Conservation (phyloP, 139 green algal genomes). For the Pleodorina starrii region DNA sequence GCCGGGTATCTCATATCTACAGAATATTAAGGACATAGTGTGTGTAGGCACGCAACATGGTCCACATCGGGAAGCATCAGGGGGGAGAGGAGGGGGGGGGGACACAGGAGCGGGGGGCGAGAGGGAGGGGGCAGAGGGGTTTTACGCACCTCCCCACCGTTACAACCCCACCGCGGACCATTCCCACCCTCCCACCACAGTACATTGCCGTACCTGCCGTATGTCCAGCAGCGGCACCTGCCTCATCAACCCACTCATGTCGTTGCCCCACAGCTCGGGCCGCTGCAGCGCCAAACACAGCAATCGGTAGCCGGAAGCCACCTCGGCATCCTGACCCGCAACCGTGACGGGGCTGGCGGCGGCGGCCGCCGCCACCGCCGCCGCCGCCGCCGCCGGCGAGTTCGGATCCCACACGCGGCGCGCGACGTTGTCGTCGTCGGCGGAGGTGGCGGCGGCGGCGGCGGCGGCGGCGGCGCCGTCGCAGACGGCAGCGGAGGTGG, state of each 20-base stretch:
- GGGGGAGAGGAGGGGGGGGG: no score
- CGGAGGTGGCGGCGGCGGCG: neutral
- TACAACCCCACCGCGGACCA: no score
- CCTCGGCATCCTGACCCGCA: conserved; percentile 8
- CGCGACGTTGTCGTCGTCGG: neutral
- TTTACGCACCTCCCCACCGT: no score
- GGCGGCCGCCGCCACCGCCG: conserved; percentile 18
- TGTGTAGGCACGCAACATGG: no score
- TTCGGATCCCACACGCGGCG: conserved; percentile 4
- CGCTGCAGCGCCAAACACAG: conserved; percentile 29
- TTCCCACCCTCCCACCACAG: neutral
- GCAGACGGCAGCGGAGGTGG: neutral
- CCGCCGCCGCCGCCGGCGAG: conserved; percentile 26
- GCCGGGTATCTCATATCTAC: no score
- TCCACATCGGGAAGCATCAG: no score
- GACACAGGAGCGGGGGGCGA: no score
- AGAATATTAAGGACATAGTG: no score
- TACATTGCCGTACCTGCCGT: conserved; percentile 10
- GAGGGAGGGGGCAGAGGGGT: no score
- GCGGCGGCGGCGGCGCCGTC: neutral
- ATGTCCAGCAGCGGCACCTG: conserved; percentile 36
- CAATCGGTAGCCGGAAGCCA: conserved; percentile 19
- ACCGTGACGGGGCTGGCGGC: neutral
- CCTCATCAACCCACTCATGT: conserved; percentile 19
- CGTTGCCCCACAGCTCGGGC: conserved; percentile 33